Percentiles rank a stretch among this genome's conserved stretches.
Evolutionary conservation across 495 filamentous ascomycete genomes (phyloP).

Genomic region (Zalerion maritima): DNA sequence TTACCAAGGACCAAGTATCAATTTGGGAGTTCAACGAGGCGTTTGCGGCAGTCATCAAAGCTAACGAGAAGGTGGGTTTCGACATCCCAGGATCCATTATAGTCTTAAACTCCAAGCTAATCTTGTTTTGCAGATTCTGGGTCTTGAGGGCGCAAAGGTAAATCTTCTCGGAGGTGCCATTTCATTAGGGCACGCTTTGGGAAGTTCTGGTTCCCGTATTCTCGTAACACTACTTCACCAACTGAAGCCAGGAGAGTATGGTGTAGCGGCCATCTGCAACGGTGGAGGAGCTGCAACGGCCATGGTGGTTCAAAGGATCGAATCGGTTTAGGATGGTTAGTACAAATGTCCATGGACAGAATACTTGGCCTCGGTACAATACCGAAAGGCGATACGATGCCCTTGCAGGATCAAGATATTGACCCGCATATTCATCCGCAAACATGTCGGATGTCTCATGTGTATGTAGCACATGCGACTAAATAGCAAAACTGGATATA

Average conservation of each 20-base stretch:
- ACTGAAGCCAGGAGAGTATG: slow-evolving; percentile 81
- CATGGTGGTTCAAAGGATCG: slow-evolving; percentile 80
- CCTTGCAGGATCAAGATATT: too few relatives aligned
- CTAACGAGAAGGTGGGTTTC: slow-evolving; percentile 64
- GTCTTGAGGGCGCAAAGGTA: slow-evolving; percentile 58
- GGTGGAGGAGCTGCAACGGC: slow-evolving; percentile 86
- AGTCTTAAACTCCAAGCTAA: slow-evolving; percentile 12
- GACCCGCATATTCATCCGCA: too few relatives aligned
- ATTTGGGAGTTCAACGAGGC: slow-evolving; percentile 98
- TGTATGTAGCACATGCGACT: too few relatives aligned
- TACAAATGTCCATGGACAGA: too few relatives aligned
- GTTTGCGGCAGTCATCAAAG: slow-evolving; percentile 91
- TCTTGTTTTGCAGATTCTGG: slow-evolving; percentile 45
- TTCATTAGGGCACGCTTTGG: slow-evolving; percentile 82
- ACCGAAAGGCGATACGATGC: too few relatives aligned
- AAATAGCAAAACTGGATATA: too few relatives aligned
- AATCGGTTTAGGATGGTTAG: slow-evolving; percentile 51
- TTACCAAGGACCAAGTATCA: slow-evolving; percentile 75
- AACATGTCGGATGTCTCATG: too few relatives aligned
- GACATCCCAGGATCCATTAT: neutral
- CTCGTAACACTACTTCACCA: slow-evolving; percentile 82
- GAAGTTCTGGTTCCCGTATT: slow-evolving; percentile 87
- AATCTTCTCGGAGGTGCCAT: slow-evolving; percentile 89
- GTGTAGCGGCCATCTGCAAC: slow-evolving; percentile 92
- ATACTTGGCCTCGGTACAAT: too few relatives aligned